Evolutionary conservation across 257 asterid species (phyloP), one percentile per base, ranked within the genome.

Genomic region (Oldenlandia corymbosa): DNA sequence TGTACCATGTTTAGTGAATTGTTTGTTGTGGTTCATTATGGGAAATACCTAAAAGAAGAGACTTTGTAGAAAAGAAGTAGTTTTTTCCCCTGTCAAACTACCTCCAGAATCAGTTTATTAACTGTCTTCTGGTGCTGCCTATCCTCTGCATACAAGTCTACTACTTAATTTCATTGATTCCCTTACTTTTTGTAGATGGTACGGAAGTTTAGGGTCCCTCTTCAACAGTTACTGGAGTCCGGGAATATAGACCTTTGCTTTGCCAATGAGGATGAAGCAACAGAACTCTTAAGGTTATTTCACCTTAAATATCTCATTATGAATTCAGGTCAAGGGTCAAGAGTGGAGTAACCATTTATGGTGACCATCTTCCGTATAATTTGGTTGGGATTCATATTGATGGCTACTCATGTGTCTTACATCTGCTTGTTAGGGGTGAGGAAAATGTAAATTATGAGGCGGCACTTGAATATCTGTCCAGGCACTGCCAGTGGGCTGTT

Each of bases 241-340:
- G 89, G 99, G 39, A 83, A 81, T 51, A 83, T 93, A 48, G 97
- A 93, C 68, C 92, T 93, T 59, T 93, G 99, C 79, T 93, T 87
- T 67, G 99, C 99, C 34, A 93, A 93, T 53, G 99, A 93, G 85
- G 99, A 93, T 61, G 99, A 90, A 78, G 99, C 97, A 42, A 75
- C 80, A 18, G 96, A 85, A 75, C 85, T 93, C 21, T 69, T 91
- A 68, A 86, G 91, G 98, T 91, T 65, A 64, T n/a, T n/a, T n/a
- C n/a, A 47, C 74, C 60, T 37, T 63, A 42, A 66, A 58, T 32
- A 63, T 31, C 67, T 14, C 16, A n/a, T 31, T 27, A 69, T 69
- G 20, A 52, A 41, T 61, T 27, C 31, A 52, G 68, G 64, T 14
- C 21, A 21, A 8, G 51, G 48, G 48, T 21, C 47, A 30, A 61